A percentile compares a stretch with the other conserved stretches of the same genome.
Evolutionary conservation across 1,139 yeast genomes (phyloP).

Genomic region (Dujonia santamariae): DNA sequence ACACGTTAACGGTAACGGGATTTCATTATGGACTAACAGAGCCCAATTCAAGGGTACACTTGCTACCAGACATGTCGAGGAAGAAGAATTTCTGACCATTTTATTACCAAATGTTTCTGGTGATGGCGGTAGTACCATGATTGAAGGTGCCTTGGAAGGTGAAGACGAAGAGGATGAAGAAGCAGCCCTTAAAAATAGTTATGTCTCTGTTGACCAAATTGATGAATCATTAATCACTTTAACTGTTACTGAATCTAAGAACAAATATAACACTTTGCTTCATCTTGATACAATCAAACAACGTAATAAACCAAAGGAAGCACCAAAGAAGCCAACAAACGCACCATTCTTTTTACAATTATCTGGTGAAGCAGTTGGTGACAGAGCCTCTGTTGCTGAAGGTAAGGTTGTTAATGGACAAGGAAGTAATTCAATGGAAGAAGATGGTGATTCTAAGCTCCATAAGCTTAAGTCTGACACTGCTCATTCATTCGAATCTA

Average conservation of each 20-base stretch:
- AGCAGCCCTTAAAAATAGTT: constrained; percentile 25
- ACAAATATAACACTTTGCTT: constrained; percentile 72
- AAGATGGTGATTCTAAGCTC: constrained; percentile 22
- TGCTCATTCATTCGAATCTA: constrained; percentile 57
- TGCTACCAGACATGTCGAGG: constrained; percentile 75
- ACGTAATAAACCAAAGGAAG: constrained; percentile 87
- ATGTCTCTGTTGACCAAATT: constrained; percentile 65
- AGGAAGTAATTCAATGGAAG: constrained; percentile 10
- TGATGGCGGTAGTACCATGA: constrained; percentile 68
- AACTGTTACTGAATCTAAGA: constrained; percentile 65
- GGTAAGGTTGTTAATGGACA: constrained; percentile 15
- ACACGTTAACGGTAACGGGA: constrained; percentile 88
- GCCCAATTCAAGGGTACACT: constrained; percentile 65
- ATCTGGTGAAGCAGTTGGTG: constrained; percentile 65
- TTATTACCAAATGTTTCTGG: constrained; percentile 79
- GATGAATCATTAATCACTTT: constrained; percentile 64
- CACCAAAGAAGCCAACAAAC: constrained; percentile 80
- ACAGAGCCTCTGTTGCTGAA: constrained; percentile 64
- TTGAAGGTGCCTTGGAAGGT: constrained; percentile 70
- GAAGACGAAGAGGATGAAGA: constrained; percentile 24
- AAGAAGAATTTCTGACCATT: constrained; percentile 59
- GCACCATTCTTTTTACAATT: constrained; percentile 79
- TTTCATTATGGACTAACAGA: constrained; percentile 88
- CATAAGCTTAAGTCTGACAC: constrained; percentile 24
- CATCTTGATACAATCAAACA: constrained; percentile 81